phyloP scores from a whole-genome alignment of 225 moss, liverwort and hornwort genomes.

The Neckera pumila region DNA sequence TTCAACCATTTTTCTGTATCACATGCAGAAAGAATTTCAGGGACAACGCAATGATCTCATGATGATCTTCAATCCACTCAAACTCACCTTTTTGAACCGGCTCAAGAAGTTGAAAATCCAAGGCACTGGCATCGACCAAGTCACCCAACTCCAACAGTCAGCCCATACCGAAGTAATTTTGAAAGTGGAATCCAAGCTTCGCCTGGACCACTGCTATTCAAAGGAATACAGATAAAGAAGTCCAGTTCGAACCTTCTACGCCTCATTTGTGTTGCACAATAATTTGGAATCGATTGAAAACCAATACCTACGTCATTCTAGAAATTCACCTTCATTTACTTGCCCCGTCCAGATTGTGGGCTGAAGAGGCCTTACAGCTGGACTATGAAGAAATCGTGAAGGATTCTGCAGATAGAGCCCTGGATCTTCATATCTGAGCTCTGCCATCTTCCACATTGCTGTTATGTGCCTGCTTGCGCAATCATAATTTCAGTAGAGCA shows the following conservation, averaged over 20 bases:
- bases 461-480: slow-evolving; percentile 60
- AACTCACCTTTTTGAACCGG: slow-evolving; percentile 55
- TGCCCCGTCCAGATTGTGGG: slow-evolving; percentile 76
- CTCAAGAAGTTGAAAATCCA: slow-evolving; percentile 39
- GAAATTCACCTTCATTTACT: slow-evolving; percentile 51
- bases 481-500: neutral
- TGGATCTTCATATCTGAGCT: slow-evolving; percentile 69
- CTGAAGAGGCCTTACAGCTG: slow-evolving; percentile 19
- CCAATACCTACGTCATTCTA: neutral
- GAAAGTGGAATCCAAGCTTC: neutral
- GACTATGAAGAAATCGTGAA: slow-evolving; percentile 45
- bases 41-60: neutral
- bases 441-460: slow-evolving; percentile 87
- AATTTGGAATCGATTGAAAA: neutral
- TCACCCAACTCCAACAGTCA: neutral
- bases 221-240: neutral
- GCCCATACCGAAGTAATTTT: neutral
- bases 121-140: slow-evolving; percentile 34
- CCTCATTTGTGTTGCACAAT: neutral
- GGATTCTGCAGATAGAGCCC: slow-evolving; percentile 51
- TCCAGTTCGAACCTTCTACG: neutral
- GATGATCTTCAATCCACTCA: neutral
- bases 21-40: neutral
- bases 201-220: neutral
- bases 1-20: neutral